Evolutionary conservation across 2,329 filamentous ascomycete species (phyloP).

Genomic region (Tothia fuscella): DNA sequence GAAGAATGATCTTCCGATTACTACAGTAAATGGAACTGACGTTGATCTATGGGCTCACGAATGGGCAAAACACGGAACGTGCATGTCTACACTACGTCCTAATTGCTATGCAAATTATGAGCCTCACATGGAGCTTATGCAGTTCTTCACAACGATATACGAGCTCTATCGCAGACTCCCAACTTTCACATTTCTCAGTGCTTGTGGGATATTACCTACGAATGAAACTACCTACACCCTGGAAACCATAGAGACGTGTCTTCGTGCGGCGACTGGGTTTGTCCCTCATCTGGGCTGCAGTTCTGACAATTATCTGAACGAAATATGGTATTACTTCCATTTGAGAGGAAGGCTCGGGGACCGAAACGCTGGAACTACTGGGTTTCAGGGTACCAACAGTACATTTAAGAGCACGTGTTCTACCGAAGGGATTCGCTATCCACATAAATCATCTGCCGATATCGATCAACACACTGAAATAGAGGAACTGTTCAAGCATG

Average conservation of each 20-base stretch:
- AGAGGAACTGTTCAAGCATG: too few relatives aligned
- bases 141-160: slow-evolving; percentile 57
- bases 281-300: slow-evolving; percentile 8
- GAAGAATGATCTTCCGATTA: slow-evolving; percentile 8
- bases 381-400: slow-evolving; percentile 6
- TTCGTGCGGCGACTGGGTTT: background rate
- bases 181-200: slow-evolving; percentile 38
- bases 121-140: slow-evolving; percentile 50
- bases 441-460: too few relatives aligned
- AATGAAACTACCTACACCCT: slow-evolving; percentile 4
- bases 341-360: slow-evolving; percentile 5
- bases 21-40: slow-evolving; percentile 4
- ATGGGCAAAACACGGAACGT: slow-evolving; percentile 56
- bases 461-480: too few relatives aligned
- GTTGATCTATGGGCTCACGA: slow-evolving; percentile 52
- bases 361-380: too few relatives aligned
- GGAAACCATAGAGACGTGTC: slow-evolving; percentile 2
- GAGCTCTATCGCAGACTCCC: slow-evolving; percentile 54
- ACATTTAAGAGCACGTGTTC: slow-evolving; percentile 7
- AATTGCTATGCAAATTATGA: slow-evolving; percentile 49
- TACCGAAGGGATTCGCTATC: slow-evolving; percentile 4
- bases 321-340: slow-evolving; percentile 11
- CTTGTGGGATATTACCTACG: slow-evolving; percentile 7
- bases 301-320: slow-evolving; percentile 1
- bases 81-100: slow-evolving; percentile 55